Evolutionary conservation across 345 rosid species (phyloP).

Genomic region (Psidium guajava): DNA sequence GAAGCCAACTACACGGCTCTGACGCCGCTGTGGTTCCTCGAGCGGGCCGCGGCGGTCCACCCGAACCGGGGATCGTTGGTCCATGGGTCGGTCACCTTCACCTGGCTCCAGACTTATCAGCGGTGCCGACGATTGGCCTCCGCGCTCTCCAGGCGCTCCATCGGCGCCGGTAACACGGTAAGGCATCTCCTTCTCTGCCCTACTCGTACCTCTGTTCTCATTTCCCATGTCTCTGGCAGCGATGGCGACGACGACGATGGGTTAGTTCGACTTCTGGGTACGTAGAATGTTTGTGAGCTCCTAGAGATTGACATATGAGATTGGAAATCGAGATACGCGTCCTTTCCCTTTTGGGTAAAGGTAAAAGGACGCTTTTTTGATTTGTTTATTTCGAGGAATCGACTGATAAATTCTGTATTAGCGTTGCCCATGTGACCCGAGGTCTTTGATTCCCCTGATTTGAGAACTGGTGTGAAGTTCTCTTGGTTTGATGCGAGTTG

Average conservation of each 20-base stretch:
- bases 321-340: not conserved
- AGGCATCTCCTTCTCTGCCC: not conserved
- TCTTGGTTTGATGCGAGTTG: not conserved
- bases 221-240: not conserved
- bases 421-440: not conserved
- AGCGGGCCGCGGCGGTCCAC: conserved; percentile 76
- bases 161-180: conserved; percentile 77
- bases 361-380: not conserved
- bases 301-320: not conserved
- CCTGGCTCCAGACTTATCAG: conserved; percentile 71
- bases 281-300: not conserved
- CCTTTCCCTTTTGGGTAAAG: not conserved
- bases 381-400: not conserved
- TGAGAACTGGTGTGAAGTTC: not conserved
- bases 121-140: conserved; percentile 90
- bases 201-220: not conserved
- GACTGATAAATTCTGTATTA: not conserved
- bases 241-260: not conserved
- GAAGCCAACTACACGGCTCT: conserved; percentile 74
- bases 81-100: conserved; percentile 55
- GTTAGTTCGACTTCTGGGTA: not conserved
- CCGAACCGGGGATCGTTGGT: conserved; percentile 53
- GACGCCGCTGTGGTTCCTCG: conserved; percentile 84
- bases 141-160: conserved; percentile 46
- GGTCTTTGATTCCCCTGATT: not conserved